These are phyloP conservation scores for Zoysia japonica DNA, from an alignment of 176 grass and related monocot genomes.

Conservation along the genomic window DNA sequence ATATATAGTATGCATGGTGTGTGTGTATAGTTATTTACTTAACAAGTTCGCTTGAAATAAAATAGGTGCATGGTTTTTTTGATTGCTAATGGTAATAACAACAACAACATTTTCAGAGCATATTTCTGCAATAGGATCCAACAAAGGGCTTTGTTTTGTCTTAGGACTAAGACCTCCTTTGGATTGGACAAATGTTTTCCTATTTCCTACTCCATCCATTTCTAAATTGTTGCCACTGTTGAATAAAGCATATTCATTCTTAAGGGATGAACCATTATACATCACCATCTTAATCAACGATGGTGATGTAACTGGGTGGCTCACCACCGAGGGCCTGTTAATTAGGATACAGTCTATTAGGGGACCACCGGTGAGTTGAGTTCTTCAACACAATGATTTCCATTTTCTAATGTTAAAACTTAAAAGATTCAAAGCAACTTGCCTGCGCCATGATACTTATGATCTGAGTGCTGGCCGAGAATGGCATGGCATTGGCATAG, in stretches of 20 bases:
- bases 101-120: no score
- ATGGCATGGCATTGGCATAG: conserved; percentile 56
- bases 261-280: neutral
- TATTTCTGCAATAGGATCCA: no score
- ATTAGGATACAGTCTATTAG: no score
- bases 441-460: conserved; percentile 63
- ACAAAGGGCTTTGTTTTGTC: neutral
- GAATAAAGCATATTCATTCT: neutral
- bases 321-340: neutral
- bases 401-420: neutral
- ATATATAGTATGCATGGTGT: no score
- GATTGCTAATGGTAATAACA: no score
- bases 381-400: neutral
- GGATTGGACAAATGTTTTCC: no score
- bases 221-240: no score
- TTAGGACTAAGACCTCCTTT: neutral
- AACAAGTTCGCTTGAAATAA: no score
- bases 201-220: no score
- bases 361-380: no score
- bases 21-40: no score
- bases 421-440: conserved; percentile 16
- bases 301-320: neutral
- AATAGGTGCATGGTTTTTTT: no score
- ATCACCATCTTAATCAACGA: neutral
- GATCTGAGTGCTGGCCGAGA: conserved; percentile 38